These are phyloP conservation scores for Patellifolia procumbens DNA, from an alignment of 179 eudicot genomes.

Conservation along the genomic window DNA sequence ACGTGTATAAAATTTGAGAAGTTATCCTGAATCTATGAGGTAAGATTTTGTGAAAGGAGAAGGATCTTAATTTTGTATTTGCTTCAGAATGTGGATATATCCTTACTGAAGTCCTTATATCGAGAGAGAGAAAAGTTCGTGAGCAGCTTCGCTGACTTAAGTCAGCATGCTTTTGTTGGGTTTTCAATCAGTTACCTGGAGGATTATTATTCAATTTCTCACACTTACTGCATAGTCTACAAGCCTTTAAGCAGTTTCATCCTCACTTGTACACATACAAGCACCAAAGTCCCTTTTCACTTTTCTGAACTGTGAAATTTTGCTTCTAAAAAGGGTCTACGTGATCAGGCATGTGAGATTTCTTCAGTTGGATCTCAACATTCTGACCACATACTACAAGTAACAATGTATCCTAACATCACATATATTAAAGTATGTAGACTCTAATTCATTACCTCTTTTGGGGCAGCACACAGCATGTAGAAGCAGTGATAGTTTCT, in stretches of 20 bases:
- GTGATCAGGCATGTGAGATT: background rate
- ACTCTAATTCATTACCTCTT: constrained; percentile 52
- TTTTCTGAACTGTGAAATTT: background rate
- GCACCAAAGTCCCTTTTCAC: background rate
- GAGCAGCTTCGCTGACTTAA: background rate
- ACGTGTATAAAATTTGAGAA: background rate
- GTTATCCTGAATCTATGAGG: background rate
- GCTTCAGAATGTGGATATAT: background rate
- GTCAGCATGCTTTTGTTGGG: background rate
- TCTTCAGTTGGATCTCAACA: background rate
- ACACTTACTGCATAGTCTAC: background rate
- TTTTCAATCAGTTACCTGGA: background rate
- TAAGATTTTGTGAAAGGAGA: background rate
- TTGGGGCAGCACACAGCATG: constrained; percentile 94
- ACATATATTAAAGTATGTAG: background rate
- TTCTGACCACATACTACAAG: background rate
- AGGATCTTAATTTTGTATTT: background rate
- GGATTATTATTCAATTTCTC: background rate
- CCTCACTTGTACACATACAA: background rate
- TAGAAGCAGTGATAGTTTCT: constrained; percentile 98
- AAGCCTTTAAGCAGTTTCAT: background rate
- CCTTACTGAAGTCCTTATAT: background rate
- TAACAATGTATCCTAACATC: background rate
- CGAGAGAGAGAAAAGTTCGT: background rate
- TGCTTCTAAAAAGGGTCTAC: background rate